Conservation (phyloP, 2,329 filamentous ascomycete species). For the Chaetothyriales sp. region DNA sequence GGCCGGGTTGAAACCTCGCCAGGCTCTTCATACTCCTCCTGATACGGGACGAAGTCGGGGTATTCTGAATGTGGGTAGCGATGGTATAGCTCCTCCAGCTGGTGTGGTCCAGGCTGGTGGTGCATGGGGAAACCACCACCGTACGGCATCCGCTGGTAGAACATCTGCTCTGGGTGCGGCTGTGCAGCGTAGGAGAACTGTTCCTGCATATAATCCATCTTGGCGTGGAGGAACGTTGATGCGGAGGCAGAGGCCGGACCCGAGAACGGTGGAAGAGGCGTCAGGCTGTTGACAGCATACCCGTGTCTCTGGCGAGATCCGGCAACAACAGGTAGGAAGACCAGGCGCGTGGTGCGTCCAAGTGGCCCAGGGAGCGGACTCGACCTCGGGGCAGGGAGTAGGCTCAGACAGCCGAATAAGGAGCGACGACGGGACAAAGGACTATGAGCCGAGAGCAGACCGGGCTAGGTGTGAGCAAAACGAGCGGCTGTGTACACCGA, state of each 20-base stretch:
- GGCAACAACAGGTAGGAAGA: not conserved
- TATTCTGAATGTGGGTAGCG: slow-evolving; percentile 21
- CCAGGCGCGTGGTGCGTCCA: not conserved
- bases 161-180: slow-evolving; percentile 11
- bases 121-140: slow-evolving; percentile 6
- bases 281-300: not conserved
- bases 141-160: slow-evolving; percentile 10
- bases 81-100: slow-evolving; percentile 6
- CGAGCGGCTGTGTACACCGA: not conserved
- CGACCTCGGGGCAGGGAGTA: not conserved
- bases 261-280: not conserved
- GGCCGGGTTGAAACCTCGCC: slow-evolving; percentile 34
- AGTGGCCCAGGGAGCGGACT: not conserved
- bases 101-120: slow-evolving; percentile 4
- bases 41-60: slow-evolving; percentile 27
- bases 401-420: not conserved
- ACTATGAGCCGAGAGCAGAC: not conserved
- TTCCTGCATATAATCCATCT: slow-evolving; percentile 8
- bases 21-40: slow-evolving; percentile 32
- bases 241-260: not conserved
- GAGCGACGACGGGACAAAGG: not conserved
- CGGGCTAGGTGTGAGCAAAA: not conserved
- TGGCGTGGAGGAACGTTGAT: not conserved
- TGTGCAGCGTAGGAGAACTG: slow-evolving; percentile 5
- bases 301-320: not conserved